Evolutionary conservation across 306 rosid species (phyloP), one percentile per base, ranked within the genome.

Genomic region (Vigna angularis): DNA sequence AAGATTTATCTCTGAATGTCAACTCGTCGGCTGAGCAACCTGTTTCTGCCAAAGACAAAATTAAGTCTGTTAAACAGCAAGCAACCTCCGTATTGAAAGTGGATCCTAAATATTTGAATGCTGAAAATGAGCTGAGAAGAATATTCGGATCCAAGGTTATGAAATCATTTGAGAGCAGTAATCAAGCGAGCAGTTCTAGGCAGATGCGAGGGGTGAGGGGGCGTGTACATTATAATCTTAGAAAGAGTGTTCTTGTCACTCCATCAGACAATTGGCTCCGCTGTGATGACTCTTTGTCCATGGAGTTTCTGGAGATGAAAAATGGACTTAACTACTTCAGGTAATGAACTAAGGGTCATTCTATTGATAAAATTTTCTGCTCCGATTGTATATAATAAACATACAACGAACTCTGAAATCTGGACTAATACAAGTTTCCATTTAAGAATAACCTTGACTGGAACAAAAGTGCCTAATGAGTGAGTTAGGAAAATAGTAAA

Each of bases 141-240:
- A 93, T 93, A 80, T 93, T 96, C 90, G 98, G 99, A 75, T 87
- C 98, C 5, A 96, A 96, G 87, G 98, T 96, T 66, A 96, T 93
- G 69, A 93, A 91, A 80, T 93, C 97, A 13, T 91, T 91, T 66
- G 99, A 93, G 89, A 90, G 79, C 86, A 88, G 79, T 77, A 84
- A 87, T 67, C 97, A 89, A 79, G 91, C 89, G 17, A 83, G 97
- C 80, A 88, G 93, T 84, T 93, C 94, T 79, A 93, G 96, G 86
- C 91, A 84, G 85, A 64, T 76, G 18, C 91, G 96, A 57, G 98
- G 99, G 69, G 94, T 89, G 70, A 89, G 97, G 45, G 67, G 67
- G 71, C 91, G 90, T 65, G 86, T 75, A 22, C 90, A 79, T 79
- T 84, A 87, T 83, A 85, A 49, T 79, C 90, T 83, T 72, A 85